These are phyloP conservation scores for Sanguinoderma infundibulare DNA, from an alignment of 1,284 basidiomycete genomes.

Conservation along the genomic window DNA sequence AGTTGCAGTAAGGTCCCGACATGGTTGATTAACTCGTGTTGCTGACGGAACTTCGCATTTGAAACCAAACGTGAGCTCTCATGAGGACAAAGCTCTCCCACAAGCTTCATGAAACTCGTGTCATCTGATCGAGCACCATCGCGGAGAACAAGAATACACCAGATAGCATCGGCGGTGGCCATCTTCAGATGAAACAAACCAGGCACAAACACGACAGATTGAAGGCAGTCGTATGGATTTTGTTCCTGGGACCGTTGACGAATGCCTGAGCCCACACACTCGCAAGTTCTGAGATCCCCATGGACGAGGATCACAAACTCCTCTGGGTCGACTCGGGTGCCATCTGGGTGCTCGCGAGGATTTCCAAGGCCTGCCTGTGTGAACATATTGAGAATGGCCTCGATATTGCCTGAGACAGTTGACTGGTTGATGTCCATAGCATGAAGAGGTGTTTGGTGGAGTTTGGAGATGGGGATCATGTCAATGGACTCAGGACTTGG, in stretches of 20 bases:
- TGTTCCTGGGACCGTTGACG: slow-evolving; percentile 19
- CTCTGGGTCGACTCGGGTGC: background rate
- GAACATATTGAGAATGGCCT: slow-evolving; percentile 30
- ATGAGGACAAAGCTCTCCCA: slow-evolving; percentile 30
- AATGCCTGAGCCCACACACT: slow-evolving; percentile 16
- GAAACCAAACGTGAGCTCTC: slow-evolving; percentile 35
- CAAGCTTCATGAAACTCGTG: slow-evolving; percentile 15
- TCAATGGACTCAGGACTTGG: slow-evolving; percentile 33
- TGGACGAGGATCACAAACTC: slow-evolving; percentile 15
- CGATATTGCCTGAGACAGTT: slow-evolving; percentile 30
- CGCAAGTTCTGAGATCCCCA: slow-evolving; percentile 22
- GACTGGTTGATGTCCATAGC: slow-evolving; percentile 34
- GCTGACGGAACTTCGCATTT: slow-evolving; percentile 39
- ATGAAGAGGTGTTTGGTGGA: slow-evolving; percentile 30
- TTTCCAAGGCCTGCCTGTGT: slow-evolving; percentile 34
- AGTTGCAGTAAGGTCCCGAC: slow-evolving; percentile 27
- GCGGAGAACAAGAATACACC: slow-evolving; percentile 32
- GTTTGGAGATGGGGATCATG: slow-evolving; percentile 33
- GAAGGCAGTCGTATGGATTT: slow-evolving; percentile 25
- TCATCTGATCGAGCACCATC: slow-evolving; percentile 20
- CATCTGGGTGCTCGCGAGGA: background rate
- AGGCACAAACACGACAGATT: slow-evolving; percentile 35
- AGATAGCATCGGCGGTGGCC: slow-evolving; percentile 42
- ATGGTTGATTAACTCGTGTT: slow-evolving; percentile 42
- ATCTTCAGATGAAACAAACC: slow-evolving; percentile 46